Conservation (phyloP, 2,329 filamentous ascomycete species). For the Pestalotiopsis sp. region DNA sequence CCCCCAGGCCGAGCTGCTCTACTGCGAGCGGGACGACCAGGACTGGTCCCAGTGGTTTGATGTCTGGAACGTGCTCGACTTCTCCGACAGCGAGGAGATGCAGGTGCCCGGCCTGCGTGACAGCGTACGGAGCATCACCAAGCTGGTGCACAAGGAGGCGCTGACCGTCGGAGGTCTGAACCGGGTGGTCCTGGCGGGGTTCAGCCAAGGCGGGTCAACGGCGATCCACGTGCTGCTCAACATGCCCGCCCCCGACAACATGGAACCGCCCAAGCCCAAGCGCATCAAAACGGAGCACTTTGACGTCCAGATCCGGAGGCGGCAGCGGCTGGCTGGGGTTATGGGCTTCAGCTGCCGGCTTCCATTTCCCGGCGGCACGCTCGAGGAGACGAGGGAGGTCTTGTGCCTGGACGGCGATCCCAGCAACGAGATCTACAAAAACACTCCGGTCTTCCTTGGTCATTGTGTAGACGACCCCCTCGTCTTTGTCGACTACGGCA, state of each 20-base stretch:
- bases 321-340: slow-evolving; percentile 23
- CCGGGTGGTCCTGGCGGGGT: slow-evolving; percentile 44
- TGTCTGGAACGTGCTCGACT: slow-evolving; percentile 44
- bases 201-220: slow-evolving; percentile 49
- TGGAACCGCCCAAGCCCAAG: slow-evolving; percentile 16
- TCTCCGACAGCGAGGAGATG: slow-evolving; percentile 42
- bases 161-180: slow-evolving; percentile 37
- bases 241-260: slow-evolving; percentile 12
- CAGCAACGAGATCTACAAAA: slow-evolving; percentile 33
- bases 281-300: slow-evolving; percentile 6
- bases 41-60: slow-evolving; percentile 53
- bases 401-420: slow-evolving; percentile 29
- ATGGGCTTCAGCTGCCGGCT: slow-evolving; percentile 27
- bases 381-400: slow-evolving; percentile 28
- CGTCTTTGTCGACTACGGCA: slow-evolving; percentile 41
- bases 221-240: slow-evolving; percentile 27
- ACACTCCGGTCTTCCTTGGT: slow-evolving; percentile 46
- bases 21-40: slow-evolving; percentile 28
- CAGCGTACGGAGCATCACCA: slow-evolving; percentile 34
- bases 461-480: slow-evolving; percentile 48
- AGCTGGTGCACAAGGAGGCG: slow-evolving; percentile 38
- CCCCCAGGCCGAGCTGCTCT: slow-evolving; percentile 40
- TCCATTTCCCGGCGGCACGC: slow-evolving; percentile 24
- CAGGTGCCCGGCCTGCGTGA: slow-evolving; percentile 43
- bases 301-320: neutral